These are phyloP conservation scores for Blastobotrys proliferans DNA, from an alignment of 1,139 yeast genomes.

Conservation along the genomic window DNA sequence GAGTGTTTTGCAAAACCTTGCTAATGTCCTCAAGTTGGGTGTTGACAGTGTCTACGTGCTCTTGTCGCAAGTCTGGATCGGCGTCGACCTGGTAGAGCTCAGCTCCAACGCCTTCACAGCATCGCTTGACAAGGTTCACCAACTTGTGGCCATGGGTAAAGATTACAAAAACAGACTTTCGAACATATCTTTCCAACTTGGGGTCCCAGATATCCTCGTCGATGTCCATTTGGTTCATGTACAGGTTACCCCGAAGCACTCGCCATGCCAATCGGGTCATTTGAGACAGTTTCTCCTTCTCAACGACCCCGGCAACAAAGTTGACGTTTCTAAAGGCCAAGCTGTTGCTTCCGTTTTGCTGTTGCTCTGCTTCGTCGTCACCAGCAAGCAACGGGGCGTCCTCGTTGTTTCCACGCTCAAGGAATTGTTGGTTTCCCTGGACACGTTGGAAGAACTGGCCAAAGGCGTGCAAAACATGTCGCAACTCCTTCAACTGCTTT, in stretches of 20 bases:
- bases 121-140: constrained; percentile 61
- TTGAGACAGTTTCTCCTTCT: constrained; percentile 62
- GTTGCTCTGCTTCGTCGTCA: constrained; percentile 18
- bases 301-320: constrained; percentile 81
- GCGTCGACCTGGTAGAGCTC: constrained; percentile 65
- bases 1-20: constrained; percentile 67
- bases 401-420: constrained; percentile 30
- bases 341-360: constrained; percentile 7
- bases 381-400: constrained; percentile 33
- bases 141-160: constrained; percentile 84
- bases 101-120: constrained; percentile 84
- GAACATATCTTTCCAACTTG: constrained; percentile 45
- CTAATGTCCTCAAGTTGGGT: constrained; percentile 60
- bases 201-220: constrained; percentile 53
- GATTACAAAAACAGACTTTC: constrained; percentile 72
- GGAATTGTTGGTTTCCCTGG: constrained; percentile 25
- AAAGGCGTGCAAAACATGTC: constrained; percentile 65
- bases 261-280: constrained; percentile 92
- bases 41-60: constrained; percentile 55
- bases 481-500: constrained; percentile 56
- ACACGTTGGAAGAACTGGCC: constrained; percentile 47
- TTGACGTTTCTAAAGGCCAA: constrained; percentile 39
- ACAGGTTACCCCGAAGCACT: constrained; percentile 83
- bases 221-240: constrained; percentile 66
- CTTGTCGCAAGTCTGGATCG: constrained; percentile 50